These are phyloP conservation scores for Cylindrodendrum hubeiense DNA, from an alignment of 2,329 filamentous ascomycete species.

Conservation along the genomic window DNA sequence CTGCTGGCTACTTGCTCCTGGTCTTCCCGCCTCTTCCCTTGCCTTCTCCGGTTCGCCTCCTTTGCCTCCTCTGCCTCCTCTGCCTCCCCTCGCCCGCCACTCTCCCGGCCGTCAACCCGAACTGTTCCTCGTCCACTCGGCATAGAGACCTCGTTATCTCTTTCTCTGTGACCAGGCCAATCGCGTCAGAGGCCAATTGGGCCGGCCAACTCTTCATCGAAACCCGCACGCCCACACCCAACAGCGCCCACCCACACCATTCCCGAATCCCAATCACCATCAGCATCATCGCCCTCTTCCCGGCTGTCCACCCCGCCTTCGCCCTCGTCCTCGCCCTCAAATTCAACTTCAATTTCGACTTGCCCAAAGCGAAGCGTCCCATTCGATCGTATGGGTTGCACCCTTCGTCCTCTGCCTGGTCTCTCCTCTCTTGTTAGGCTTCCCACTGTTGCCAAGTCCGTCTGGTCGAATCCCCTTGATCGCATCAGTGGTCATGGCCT, in stretches of 20 bases:
- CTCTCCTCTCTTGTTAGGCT: background rate
- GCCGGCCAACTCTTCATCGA: background rate
- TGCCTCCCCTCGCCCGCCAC: background rate
- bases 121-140: background rate
- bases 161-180: background rate
- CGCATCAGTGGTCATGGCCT: constrained; percentile 31
- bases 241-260: constrained; percentile 4
- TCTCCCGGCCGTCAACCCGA: constrained; percentile 3
- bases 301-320: constrained; percentile 1
- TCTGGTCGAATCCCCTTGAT: background rate
- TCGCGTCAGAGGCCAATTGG: constrained; percentile 27
- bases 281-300: background rate
- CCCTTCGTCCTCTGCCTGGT: background rate
- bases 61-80: background rate
- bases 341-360: background rate
- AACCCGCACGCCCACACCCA: background rate
- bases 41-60: background rate
- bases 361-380: background rate
- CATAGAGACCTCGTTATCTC: background rate
- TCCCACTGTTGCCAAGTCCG: background rate
- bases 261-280: background rate
- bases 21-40: constrained; percentile 14
- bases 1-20: constrained; percentile 15
- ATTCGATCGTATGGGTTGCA: background rate
- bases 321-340: background rate